Evolutionary conservation across 2,329 filamentous ascomycete species (phyloP).

Genomic region (Aspergillus melleus): DNA sequence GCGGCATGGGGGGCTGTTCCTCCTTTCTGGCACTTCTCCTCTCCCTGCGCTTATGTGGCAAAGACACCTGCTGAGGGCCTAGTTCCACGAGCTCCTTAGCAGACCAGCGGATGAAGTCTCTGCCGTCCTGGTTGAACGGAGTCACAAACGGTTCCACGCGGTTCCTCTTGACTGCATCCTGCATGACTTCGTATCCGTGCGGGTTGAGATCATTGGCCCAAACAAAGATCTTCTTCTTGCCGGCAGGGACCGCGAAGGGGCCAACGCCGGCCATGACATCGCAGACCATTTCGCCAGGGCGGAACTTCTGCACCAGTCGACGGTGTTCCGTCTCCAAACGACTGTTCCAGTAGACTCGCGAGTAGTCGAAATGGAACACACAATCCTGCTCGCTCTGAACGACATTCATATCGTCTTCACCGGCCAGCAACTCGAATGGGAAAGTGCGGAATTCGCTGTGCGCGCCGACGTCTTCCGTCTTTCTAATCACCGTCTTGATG

Average conservation of each 20-base stretch:
- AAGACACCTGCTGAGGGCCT: conserved; percentile 53
- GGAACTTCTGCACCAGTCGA: conserved; percentile 72
- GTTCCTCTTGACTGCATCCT: conserved; percentile 70
- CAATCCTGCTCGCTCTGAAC: conserved; percentile 79
- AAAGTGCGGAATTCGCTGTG: conserved; percentile 90
- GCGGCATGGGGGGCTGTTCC: conserved; percentile 30
- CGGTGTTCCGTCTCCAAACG: conserved; percentile 87
- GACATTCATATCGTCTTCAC: conserved; percentile 79
- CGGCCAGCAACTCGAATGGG: conserved; percentile 83
- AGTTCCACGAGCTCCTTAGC: conserved; percentile 55
- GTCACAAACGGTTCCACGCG: conserved; percentile 76
- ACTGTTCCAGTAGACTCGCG: conserved; percentile 97
- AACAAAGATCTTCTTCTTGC: conserved; percentile 85
- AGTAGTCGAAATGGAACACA: conserved; percentile 88
- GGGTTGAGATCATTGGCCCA: conserved; percentile 98
- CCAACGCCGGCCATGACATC: conserved; percentile 98
- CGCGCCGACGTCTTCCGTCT: conserved; percentile 81
- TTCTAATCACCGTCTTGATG: conserved; percentile 92
- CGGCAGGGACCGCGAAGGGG: conserved; percentile 89
- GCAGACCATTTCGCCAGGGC: conserved; percentile 82
- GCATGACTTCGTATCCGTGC: conserved; percentile 73
- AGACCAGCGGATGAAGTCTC: conserved; percentile 72
- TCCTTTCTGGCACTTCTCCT: conserved; percentile 24
- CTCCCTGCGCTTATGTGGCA: conserved; percentile 29
- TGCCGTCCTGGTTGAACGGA: conserved; percentile 79